Evolutionary conservation across 2,329 filamentous ascomycete species (phyloP).

Genomic region (Fusarium zealandicum): DNA sequence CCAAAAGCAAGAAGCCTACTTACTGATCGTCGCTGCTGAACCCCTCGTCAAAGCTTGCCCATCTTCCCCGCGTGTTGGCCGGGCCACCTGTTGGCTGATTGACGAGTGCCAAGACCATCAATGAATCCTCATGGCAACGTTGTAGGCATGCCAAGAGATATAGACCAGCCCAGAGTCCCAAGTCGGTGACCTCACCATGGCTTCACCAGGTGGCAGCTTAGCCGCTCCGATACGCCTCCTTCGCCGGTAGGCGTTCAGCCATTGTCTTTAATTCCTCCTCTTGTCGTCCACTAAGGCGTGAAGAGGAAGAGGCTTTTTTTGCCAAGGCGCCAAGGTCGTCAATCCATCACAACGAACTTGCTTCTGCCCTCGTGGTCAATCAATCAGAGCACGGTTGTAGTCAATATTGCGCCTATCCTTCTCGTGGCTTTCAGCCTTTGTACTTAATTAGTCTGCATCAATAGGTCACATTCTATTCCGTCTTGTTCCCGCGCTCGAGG

Average conservation of each 20-base stretch:
- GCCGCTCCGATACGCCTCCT: no score
- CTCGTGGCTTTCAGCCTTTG: neutral
- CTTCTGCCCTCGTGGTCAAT: neutral
- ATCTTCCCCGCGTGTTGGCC: no score
- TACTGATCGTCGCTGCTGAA: no score
- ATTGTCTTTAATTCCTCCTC: neutral
- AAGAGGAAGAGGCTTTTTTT: neutral
- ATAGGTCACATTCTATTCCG: neutral
- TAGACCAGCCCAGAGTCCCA: neutral
- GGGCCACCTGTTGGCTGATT: neutral
- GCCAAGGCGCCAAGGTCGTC: constrained; percentile 29
- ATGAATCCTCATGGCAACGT: constrained; percentile 21
- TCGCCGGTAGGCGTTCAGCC: neutral
- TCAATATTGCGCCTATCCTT: constrained; percentile 13
- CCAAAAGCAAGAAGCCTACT: no score
- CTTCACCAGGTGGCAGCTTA: neutral
- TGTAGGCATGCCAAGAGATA: constrained; percentile 12
- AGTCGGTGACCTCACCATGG: constrained; percentile 3
- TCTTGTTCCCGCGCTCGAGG: no score
- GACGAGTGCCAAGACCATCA: neutral
- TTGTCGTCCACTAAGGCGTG: no score
- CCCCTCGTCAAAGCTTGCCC: no score
- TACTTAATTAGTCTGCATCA: no score
- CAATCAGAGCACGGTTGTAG: constrained; percentile 3
- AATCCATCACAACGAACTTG: constrained; percentile 1